Percentiles rank a stretch among this genome's conserved stretches.
Conservation (phyloP, 2,329 filamentous ascomycete genomes). For the Lachnellula willkommii region DNA sequence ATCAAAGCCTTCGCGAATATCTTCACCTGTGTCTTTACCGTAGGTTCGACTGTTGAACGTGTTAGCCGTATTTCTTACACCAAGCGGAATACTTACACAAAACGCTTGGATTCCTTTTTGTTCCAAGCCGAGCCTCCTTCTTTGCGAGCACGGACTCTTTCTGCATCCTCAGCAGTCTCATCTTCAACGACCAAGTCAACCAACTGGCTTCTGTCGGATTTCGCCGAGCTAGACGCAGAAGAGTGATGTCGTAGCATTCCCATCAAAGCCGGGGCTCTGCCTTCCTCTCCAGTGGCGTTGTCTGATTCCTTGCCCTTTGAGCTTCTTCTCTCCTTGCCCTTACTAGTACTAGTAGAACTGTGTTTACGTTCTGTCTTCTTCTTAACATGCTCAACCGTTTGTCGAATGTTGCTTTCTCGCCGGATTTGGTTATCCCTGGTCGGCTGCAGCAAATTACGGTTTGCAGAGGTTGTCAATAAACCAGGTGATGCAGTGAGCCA, state of each 20-base stretch:
- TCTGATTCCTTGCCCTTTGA: slow-evolving; percentile 28
- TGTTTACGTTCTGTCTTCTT: slow-evolving; percentile 31
- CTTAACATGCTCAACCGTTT: slow-evolving; percentile 32
- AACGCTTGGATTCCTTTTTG: slow-evolving; percentile 48
- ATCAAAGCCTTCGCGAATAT: slow-evolving; percentile 50
- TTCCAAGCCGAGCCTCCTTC: slow-evolving; percentile 59
- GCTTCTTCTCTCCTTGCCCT: slow-evolving; percentile 19
- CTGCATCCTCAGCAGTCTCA: slow-evolving; percentile 53
- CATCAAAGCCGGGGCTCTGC: slow-evolving; percentile 28
- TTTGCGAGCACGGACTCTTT: slow-evolving; percentile 56
- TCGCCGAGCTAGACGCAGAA: slow-evolving; percentile 41
- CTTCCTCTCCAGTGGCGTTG: slow-evolving; percentile 25
- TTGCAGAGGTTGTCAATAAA: slow-evolving; percentile 51
- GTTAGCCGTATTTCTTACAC: slow-evolving; percentile 1
- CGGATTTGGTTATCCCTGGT: slow-evolving; percentile 35
- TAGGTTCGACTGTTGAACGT: slow-evolving; percentile 39
- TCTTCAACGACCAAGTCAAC: slow-evolving; percentile 65
- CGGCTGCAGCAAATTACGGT: slow-evolving; percentile 49
- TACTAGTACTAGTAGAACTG: slow-evolving; percentile 7
- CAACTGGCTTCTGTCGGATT: slow-evolving; percentile 56
- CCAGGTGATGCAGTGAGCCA: slow-evolving; percentile 49
- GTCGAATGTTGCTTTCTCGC: slow-evolving; percentile 35
- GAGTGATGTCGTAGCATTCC: slow-evolving; percentile 43
- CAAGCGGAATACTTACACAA: slow-evolving; percentile 38
- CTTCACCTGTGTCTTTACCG: slow-evolving; percentile 42